phyloP scores from a whole-genome alignment of 2,329 filamentous ascomycete species.

The Fusarium bactridioides region DNA sequence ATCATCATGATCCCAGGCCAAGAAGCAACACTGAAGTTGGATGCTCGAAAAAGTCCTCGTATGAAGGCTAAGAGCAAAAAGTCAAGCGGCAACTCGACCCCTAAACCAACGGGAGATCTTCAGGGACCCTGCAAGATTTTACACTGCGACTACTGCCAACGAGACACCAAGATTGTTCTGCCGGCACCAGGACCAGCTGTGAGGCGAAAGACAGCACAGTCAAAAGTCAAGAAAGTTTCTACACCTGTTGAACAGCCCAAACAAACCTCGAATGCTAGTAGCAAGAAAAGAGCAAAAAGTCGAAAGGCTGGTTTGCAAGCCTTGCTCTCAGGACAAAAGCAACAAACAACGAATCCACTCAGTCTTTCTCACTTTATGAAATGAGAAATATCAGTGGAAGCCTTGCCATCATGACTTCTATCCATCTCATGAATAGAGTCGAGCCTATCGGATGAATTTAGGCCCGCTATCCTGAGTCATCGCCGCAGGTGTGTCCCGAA shows the following conservation, averaged over 20 bases:
- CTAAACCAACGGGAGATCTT: conserved; percentile 2
- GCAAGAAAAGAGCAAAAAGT: conserved; percentile 71
- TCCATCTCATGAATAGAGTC: not conserved
- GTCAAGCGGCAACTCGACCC: not conserved
- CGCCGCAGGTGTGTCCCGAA: conserved; percentile 25
- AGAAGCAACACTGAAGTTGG: conserved; percentile 51
- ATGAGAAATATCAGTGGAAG: conserved; percentile 18
- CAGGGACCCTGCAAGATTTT: conserved; percentile 50
- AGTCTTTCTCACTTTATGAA: conserved; percentile 65
- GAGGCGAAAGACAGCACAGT: conserved; percentile 33
- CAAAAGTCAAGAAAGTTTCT: conserved; percentile 31
- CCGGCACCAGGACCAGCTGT: conserved; percentile 47
- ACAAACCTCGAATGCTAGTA: conserved; percentile 61
- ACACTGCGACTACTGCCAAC: conserved; percentile 56
- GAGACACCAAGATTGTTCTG: conserved; percentile 53
- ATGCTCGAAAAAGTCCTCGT: conserved; percentile 33
- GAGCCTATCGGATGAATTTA: conserved; percentile 14
- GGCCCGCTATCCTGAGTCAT: conserved; percentile 21
- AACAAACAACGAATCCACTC: conserved; percentile 53
- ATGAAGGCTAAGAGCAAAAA: conserved; percentile 7
- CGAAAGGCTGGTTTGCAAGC: conserved; percentile 73
- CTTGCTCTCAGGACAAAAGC: conserved; percentile 62
- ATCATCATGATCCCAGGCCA: conserved; percentile 65
- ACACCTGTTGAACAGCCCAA: conserved; percentile 41
- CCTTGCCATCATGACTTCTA: not conserved